These are phyloP conservation scores for Conticribra guillardii DNA, from an alignment of 108 stramenopile species.

Conservation along the genomic window DNA sequence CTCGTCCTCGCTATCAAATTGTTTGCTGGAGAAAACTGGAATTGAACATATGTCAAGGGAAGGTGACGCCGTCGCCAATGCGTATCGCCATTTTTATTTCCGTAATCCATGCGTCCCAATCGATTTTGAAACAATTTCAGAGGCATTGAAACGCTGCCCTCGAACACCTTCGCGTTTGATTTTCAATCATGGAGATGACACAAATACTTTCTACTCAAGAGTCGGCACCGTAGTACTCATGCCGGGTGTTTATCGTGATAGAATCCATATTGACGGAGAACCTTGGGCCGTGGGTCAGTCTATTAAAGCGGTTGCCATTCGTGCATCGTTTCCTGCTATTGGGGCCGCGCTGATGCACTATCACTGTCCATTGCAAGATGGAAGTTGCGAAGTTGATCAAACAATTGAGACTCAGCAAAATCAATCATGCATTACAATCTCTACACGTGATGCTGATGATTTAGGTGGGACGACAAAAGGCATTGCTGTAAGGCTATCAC, in stretches of 20 bases:
- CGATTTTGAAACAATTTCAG: constrained; percentile 22
- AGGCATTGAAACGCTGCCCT: constrained; percentile 19
- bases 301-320: constrained; percentile 19
- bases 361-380: background rate
- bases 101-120: constrained; percentile 37
- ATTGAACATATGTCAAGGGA: background rate
- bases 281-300: background rate
- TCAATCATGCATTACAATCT: constrained; percentile 16
- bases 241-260: constrained; percentile 30
- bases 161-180: constrained; percentile 2
- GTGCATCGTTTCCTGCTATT: constrained; percentile 27
- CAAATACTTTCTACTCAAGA: constrained; percentile 9
- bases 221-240: constrained; percentile 24
- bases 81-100: constrained; percentile 18
- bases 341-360: constrained; percentile 30
- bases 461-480: constrained; percentile 7
- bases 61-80: constrained; percentile 12
- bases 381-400: background rate
- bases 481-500: constrained; percentile 28
- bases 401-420: too few species aligned
- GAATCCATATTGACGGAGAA: constrained; percentile 24
- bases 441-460: background rate
- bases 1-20: too few species aligned
- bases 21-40: background rate
- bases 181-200: background rate